phyloP scores from a whole-genome alignment of 768 basidiomycete species.

The Mycena venus region DNA sequence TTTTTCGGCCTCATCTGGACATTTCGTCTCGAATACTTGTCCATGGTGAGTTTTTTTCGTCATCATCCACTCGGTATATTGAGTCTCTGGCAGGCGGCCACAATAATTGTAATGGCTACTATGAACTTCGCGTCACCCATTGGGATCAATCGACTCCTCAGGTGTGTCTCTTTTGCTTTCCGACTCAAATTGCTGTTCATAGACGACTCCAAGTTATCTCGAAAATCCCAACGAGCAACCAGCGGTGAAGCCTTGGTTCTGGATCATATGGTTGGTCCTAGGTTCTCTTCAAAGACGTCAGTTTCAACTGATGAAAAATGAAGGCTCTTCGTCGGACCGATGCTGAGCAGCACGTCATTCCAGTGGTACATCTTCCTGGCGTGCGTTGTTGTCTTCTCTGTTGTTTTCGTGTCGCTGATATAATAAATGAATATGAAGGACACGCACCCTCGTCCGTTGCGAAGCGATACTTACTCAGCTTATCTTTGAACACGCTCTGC shows the following conservation, averaged over 20 bases:
- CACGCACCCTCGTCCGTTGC: slow-evolving; percentile 61
- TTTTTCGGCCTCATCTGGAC: slow-evolving; percentile 61
- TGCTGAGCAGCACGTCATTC: slow-evolving; percentile 55
- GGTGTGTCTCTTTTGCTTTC: slow-evolving; percentile 39
- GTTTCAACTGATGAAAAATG: too few relatives aligned
- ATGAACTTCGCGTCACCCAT: slow-evolving; percentile 53
- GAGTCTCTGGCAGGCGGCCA: slow-evolving; percentile 14
- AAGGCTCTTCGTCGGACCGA: slow-evolving; percentile 66
- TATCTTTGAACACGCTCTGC: slow-evolving; percentile 64
- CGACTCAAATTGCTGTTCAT: neutral
- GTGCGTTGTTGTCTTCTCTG: slow-evolving; percentile 37
- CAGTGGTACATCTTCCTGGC: slow-evolving; percentile 70
- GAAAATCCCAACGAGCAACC: slow-evolving; percentile 66
- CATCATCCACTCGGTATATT: neutral
- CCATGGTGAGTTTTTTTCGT: slow-evolving; percentile 36
- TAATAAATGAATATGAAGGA: slow-evolving; percentile 60
- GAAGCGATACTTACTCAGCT: slow-evolving; percentile 63
- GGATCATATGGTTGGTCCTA: slow-evolving; percentile 59
- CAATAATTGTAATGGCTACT: slow-evolving; percentile 44
- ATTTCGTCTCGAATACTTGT: slow-evolving; percentile 43
- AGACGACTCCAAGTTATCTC: slow-evolving; percentile 59
- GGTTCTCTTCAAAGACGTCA: too few relatives aligned
- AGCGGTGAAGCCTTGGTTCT: slow-evolving; percentile 74
- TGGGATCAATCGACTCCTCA: slow-evolving; percentile 57
- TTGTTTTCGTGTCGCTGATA: slow-evolving; percentile 47